Percentiles rank a stretch among this genome's conserved stretches.
phyloP scores from a whole-genome alignment of 805 yeast species.

The Suhomyces kilbournensis region DNA sequence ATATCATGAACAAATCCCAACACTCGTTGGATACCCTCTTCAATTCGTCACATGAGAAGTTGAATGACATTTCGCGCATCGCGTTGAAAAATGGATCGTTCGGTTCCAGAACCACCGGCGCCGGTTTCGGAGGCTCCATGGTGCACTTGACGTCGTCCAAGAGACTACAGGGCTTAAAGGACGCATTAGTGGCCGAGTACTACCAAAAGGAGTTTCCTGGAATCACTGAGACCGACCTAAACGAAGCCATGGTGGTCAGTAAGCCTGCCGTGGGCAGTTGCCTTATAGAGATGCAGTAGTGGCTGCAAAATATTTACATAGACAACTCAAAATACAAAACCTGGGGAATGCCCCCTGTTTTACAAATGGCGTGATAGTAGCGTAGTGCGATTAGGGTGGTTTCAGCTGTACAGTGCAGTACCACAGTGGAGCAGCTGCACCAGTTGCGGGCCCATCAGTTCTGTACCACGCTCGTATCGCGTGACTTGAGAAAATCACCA shows the following conservation, averaged over 20 bases:
- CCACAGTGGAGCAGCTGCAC: neutral
- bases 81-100: conserved; percentile 55
- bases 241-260: conserved; percentile 52
- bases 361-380: neutral
- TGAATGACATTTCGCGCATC: conserved; percentile 51
- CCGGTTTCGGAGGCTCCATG: conserved; percentile 76
- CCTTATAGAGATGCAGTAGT: conserved; percentile 9
- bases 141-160: conserved; percentile 57
- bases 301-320: neutral
- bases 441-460: neutral
- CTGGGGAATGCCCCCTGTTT: neutral
- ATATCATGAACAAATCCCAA: conserved; percentile 59
- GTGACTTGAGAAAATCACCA: neutral
- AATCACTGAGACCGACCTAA: conserved; percentile 43
- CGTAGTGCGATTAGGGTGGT: neutral
- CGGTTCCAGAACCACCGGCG: conserved; percentile 75
- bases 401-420: neutral
- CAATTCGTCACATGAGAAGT: conserved; percentile 55
- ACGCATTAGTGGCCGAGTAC: conserved; percentile 49
- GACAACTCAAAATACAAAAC: neutral
- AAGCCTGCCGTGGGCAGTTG: conserved; percentile 57
- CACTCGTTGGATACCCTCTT: conserved; percentile 45
- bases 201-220: conserved; percentile 49
- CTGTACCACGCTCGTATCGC: neutral
- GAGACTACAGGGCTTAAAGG: conserved; percentile 33